A percentile compares a stretch with the other conserved stretches of the same genome.
phyloP scores from a whole-genome alignment of 106 monocot species.

The Vanilla planifolia region DNA sequence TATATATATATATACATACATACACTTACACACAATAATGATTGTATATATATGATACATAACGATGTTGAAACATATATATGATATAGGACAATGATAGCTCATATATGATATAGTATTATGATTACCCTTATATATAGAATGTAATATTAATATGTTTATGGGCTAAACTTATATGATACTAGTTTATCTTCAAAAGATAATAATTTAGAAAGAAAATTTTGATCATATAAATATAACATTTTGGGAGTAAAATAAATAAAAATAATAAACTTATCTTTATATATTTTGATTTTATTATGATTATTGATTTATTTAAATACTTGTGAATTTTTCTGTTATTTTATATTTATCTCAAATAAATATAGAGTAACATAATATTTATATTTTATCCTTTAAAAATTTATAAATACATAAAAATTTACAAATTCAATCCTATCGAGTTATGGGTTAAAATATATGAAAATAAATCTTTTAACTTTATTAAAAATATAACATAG shows the following conservation, averaged over 20 bases:
- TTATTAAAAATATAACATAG: no score
- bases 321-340: no score
- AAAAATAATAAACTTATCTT: background rate
- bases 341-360: no score
- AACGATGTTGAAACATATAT: background rate
- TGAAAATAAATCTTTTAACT: no score
- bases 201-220: background rate
- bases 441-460: no score
- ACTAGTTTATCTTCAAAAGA: background rate
- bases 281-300: background rate
- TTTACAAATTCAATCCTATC: no score
- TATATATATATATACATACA: constrained; percentile 9
- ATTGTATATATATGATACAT: constrained; percentile 1
- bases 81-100: no score
- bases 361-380: no score
- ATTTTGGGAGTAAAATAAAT: background rate
- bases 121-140: background rate
- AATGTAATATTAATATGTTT: background rate
- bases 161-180: background rate
- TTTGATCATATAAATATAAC: background rate
- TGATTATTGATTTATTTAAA: no score
- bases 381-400: no score
- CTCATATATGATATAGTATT: background rate
- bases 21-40: no score
- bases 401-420: no score